Conservation (phyloP, 23 red algal genomes). For the Gracilaria gracilis region DNA sequence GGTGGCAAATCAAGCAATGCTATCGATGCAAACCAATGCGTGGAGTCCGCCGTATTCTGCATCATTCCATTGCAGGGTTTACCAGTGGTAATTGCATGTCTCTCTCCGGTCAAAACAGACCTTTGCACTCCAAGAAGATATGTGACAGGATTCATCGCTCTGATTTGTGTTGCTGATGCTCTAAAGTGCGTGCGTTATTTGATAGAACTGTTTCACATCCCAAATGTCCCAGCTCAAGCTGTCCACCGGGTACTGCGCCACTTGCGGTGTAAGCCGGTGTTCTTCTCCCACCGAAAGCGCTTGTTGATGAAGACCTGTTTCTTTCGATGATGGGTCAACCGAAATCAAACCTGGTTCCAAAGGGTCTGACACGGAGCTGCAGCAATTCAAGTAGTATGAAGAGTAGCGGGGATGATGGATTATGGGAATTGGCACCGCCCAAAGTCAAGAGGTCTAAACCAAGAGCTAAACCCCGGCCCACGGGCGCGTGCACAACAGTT, state of each 20-base stretch:
- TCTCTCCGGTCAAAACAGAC: neutral
- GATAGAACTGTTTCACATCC: neutral
- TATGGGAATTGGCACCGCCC: conserved; percentile 58
- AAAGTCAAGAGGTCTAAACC: conserved; percentile 39
- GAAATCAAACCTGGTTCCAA: conserved; percentile 41
- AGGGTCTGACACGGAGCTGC: conserved; percentile 35
- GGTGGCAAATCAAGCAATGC: neutral
- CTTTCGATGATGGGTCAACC: conserved; percentile 56
- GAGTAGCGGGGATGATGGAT: conserved; percentile 26
- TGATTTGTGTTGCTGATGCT: neutral
- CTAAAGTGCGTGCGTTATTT: neutral
- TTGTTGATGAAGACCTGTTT: conserved; percentile 62
- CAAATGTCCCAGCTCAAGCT: neutral
- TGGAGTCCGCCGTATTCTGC: neutral
- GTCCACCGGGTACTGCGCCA: neutral
- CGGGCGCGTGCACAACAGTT: no score
- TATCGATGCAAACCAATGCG: neutral
- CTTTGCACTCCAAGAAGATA: neutral
- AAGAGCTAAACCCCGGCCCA: conserved; percentile 2
- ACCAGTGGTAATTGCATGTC: neutral
- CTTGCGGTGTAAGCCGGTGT: neutral
- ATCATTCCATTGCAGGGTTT: no score
- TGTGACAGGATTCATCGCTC: neutral
- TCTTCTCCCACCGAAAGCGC: neutral
- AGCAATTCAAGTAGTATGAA: conserved; percentile 40